Percentiles rank a stretch among this genome's conserved stretches.
These are phyloP conservation scores for Fusarium sp. DNA, from an alignment of 2,329 filamentous ascomycete genomes.

Conservation along the genomic window DNA sequence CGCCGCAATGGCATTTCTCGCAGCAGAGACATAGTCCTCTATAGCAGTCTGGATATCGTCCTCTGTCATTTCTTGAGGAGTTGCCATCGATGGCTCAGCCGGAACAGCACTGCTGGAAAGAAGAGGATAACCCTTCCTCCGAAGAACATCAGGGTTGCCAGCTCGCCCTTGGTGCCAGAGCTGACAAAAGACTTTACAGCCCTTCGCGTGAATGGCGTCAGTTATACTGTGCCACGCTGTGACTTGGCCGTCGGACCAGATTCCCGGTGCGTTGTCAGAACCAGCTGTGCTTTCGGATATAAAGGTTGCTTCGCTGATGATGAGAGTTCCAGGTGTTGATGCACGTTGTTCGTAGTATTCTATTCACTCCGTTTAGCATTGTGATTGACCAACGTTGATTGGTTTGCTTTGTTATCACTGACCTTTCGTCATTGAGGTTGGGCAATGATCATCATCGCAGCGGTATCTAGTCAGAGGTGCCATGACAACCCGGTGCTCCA, in stretches of 20 bases:
- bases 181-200: not conserved
- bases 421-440: not conserved
- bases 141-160: not conserved
- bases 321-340: not conserved
- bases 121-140: not conserved
- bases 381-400: fast-evolving
- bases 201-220: fast-evolving
- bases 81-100: not conserved
- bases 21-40: not conserved
- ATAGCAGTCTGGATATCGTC: not conserved
- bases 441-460: not conserved
- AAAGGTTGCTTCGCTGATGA: not conserved
- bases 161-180: not conserved
- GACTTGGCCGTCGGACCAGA: not conserved
- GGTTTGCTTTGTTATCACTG: fast-evolving
- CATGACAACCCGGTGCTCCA: not conserved
- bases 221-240: not conserved
- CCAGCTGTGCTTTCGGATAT: not conserved
- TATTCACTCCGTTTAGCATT: not conserved
- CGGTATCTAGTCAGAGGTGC: not conserved
- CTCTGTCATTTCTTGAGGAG: not conserved
- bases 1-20: not conserved
- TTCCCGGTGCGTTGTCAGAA: not conserved
- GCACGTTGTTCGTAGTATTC: not conserved
- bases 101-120: not conserved